These are phyloP conservation scores for Penicillium flavigenum DNA, from an alignment of 495 filamentous ascomycete genomes.

Conservation along the genomic window DNA sequence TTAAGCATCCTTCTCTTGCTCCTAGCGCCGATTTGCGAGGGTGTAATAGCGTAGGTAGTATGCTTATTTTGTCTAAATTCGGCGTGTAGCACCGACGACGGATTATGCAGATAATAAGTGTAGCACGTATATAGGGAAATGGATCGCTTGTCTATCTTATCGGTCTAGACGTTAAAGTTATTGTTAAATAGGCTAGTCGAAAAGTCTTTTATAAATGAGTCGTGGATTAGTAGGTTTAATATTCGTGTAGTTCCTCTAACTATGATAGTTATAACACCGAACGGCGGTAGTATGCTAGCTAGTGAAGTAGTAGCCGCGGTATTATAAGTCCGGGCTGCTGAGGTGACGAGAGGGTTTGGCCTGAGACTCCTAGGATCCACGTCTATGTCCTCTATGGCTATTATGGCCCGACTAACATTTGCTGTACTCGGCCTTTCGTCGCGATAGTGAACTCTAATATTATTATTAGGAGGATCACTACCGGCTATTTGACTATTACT, in stretches of 20 bases:
- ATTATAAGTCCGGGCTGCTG: neutral
- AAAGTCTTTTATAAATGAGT: neutral
- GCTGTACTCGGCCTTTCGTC: too few relatives aligned
- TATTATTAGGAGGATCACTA: too few relatives aligned
- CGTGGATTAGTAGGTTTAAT: neutral
- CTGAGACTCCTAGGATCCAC: too few relatives aligned
- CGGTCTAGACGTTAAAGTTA: neutral
- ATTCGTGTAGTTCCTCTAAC: neutral
- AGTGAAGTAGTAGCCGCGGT: neutral
- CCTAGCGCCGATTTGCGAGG: too few relatives aligned
- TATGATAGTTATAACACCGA: neutral
- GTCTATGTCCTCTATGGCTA: too few relatives aligned
- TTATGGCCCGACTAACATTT: too few relatives aligned
- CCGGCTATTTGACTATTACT: too few relatives aligned
- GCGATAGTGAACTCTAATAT: too few relatives aligned
- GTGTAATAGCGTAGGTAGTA: neutral
- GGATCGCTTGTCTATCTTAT: neutral
- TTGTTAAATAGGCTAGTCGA: neutral
- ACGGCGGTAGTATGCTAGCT: neutral
- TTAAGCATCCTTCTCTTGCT: too few relatives aligned
- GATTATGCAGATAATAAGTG: neutral
- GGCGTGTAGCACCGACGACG: neutral
- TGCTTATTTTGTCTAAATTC: neutral
- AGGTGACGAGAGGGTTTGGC: neutral
- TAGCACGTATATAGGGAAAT: neutral